phyloP scores from a whole-genome alignment of 345 rosid species.

The Lepidium africanum region DNA sequence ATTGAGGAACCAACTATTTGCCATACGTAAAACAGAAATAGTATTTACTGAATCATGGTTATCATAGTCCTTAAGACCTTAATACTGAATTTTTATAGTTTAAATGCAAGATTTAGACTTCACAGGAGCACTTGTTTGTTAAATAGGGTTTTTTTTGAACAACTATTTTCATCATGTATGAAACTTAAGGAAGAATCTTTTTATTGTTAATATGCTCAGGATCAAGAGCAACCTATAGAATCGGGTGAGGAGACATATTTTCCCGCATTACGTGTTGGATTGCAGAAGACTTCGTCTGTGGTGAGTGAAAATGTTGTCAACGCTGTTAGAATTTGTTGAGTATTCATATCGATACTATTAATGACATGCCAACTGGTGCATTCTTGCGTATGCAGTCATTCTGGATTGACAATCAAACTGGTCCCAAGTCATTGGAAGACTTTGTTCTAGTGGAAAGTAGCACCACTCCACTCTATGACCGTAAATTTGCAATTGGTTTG shows the following conservation, averaged over 20 bases:
- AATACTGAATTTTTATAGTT: not conserved
- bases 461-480: slow-evolving; percentile 81
- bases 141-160: not conserved
- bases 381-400: slow-evolving; percentile 62
- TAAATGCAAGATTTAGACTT: not conserved
- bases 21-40: not conserved
- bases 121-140: not conserved
- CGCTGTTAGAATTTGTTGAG: not conserved
- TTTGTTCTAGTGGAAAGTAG: slow-evolving; percentile 41
- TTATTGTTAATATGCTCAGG: slow-evolving; percentile 37
- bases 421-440: slow-evolving; percentile 27
- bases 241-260: slow-evolving; percentile 87
- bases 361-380: not conserved
- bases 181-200: slow-evolving; percentile 1
- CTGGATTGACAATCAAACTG: slow-evolving; percentile 76
- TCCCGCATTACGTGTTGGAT: slow-evolving; percentile 67
- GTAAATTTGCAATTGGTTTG: slow-evolving; percentile 70
- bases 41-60: not conserved
- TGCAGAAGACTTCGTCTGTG: slow-evolving; percentile 59
- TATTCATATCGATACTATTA: not conserved
- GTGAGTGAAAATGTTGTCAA: slow-evolving; percentile 36
- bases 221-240: slow-evolving; percentile 44
- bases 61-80: not conserved
- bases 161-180: not conserved
- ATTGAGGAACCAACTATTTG: not conserved